Evolutionary conservation across 257 asterid species (phyloP), one percentile per base, ranked within the genome.

Genomic region (Scutellaria minor): DNA sequence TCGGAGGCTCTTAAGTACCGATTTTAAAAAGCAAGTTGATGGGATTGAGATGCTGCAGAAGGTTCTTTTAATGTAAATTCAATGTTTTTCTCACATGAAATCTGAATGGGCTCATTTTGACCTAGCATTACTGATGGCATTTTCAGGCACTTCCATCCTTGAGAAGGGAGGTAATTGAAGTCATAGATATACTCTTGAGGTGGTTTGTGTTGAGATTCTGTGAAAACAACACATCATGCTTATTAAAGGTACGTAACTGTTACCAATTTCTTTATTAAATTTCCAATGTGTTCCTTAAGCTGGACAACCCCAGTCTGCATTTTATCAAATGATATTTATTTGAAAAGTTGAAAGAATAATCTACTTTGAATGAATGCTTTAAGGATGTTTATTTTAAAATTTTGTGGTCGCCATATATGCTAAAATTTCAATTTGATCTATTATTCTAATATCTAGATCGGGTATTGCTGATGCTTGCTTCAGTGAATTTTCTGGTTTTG

Each of bases 1-100:
- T 72, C 83, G 93, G 70, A 88, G 96, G 85, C 91, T 95, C 68
- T 80, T 95, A 50, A 90, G 96, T 81, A 73, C 89, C 0, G 99
- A 95, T 87, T 95, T 95, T 73, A 95, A 92, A 83, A 95, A 92
- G 79, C 98, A 95, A 87, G 95, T 95, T 83, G 99, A 95, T 80
- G 99, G 96, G 80, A 87, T 95, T 74, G 99, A 95, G 88, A 95
- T 95, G 92, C 83, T 95, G 59, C 99, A 95, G 68, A 95, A 90
- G 98, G 99, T 95, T 80, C 60, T 64, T 78, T 80, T 27, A 31
- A 39, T 53, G 14, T 56, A 68, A 12, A 5, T 69, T 60, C 53
- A 64, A 8, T 51, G 5, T 48, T 68, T 37, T 15, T 14, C 47
- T 75, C 35, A 52, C 41, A 42, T 76, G 72, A 46, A 35, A 8